Percentiles rank a stretch among this genome's conserved stretches.
These are phyloP conservation scores for Jatropha curcas DNA, from an alignment of 345 rosid genomes.

Conservation along the genomic window DNA sequence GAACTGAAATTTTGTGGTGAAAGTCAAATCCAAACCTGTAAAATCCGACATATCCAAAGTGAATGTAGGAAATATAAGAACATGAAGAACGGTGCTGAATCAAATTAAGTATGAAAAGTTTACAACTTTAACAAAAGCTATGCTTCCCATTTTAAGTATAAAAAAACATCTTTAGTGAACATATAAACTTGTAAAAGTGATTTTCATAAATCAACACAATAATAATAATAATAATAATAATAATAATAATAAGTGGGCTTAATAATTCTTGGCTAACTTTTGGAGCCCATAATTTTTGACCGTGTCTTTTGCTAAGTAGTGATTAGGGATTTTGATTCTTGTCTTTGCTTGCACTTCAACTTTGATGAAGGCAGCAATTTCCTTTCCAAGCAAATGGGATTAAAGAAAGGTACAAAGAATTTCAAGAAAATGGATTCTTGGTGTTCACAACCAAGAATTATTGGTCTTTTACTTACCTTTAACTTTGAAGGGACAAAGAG, in stretches of 20 bases:
- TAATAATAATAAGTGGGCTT: background rate
- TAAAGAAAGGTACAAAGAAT: background rate
- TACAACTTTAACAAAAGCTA: slow-evolving; percentile 14
- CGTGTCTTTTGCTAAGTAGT: background rate
- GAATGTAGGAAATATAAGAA: background rate
- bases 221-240: background rate
- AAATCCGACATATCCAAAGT: slow-evolving; percentile 1
- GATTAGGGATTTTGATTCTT: background rate
- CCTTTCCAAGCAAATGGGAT: slow-evolving; percentile 20
- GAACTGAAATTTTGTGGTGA: background rate
- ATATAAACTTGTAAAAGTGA: slow-evolving; percentile 22
- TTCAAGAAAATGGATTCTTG: background rate
- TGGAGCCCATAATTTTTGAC: slow-evolving; percentile 41
- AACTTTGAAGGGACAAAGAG: background rate
- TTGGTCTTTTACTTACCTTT: background rate
- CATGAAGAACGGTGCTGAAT: slow-evolving; percentile 20
- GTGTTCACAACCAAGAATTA: background rate
- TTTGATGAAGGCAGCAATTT: slow-evolving; percentile 22
- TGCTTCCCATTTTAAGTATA: background rate
- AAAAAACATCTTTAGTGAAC: background rate
- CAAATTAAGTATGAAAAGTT: background rate
- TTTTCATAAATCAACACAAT: background rate
- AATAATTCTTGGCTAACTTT: slow-evolving; percentile 29
- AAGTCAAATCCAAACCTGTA: background rate
- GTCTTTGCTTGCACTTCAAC: background rate